These are phyloP conservation scores for Phytopythium boreale DNA, from an alignment of 352 stramenopile species.

Conservation along the genomic window DNA sequence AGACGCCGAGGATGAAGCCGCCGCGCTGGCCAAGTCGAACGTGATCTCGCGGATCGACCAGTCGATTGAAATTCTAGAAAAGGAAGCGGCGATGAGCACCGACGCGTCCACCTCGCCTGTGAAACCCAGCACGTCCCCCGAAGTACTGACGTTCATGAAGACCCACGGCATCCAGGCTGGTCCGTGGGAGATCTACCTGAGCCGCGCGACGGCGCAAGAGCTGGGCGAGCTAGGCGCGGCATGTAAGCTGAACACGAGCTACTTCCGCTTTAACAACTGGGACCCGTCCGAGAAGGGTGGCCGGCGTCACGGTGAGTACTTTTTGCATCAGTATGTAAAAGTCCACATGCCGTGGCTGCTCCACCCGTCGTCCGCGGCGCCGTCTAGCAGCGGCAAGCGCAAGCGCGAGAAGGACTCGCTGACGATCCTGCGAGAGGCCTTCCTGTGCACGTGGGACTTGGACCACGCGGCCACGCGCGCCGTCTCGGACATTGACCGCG, in stretches of 20 bases:
- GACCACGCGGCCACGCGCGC: conserved; percentile 59
- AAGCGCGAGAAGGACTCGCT: conserved; percentile 56
- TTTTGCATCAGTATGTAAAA: conserved; percentile 83
- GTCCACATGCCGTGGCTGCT: conserved; percentile 72
- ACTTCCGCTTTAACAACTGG: conserved; percentile 78
- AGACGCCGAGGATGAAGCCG: conserved; percentile 16
- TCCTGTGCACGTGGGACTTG: conserved; percentile 83
- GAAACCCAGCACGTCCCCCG: conserved; percentile 51
- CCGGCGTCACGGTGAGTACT: conserved; percentile 68
- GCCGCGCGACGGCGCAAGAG: conserved; percentile 57
- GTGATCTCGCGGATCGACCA: conserved; percentile 56
- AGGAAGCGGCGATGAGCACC: conserved; percentile 46
- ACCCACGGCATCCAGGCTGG: conserved; percentile 66
- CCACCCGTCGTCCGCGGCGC: conserved; percentile 51
- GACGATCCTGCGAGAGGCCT: conserved; percentile 68
- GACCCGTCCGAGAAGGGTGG: conserved; percentile 67
- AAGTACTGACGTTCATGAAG: conserved; percentile 82
- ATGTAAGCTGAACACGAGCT: conserved; percentile 69
- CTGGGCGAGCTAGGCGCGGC: conserved; percentile 67
- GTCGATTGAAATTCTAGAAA: conserved; percentile 60
- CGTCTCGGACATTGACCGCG: conserved; percentile 69
- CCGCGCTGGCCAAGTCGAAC: conserved; percentile 33
- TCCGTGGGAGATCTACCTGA: conserved; percentile 80
- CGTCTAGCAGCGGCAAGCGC: conserved; percentile 44
- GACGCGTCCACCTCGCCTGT: conserved; percentile 69